Percentiles rank a stretch among this genome's conserved stretches.
phyloP scores from a whole-genome alignment of 108 stramenopile genomes.

The Aurantiochytrium sp. region DNA sequence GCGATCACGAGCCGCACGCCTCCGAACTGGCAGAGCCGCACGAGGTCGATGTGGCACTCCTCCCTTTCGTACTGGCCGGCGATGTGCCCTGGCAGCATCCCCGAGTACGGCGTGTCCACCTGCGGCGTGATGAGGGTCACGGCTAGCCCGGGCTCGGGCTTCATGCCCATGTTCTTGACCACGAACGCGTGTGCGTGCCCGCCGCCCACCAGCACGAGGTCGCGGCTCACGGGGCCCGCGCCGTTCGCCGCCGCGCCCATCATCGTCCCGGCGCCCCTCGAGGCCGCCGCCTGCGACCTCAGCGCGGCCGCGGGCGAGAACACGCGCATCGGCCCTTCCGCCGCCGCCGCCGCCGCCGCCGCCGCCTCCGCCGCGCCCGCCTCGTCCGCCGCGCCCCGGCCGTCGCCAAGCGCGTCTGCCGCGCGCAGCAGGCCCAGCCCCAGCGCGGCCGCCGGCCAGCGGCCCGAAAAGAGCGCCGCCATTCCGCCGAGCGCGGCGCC shows the following conservation, averaged over 20 bases:
- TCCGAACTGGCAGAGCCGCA: slow-evolving; percentile 42
- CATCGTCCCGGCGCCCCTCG: not conserved
- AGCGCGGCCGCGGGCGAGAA: no score
- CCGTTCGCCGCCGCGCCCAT: not conserved
- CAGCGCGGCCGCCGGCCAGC: no score
- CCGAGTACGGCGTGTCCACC: slow-evolving; percentile 74
- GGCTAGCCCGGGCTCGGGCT: slow-evolving; percentile 50
- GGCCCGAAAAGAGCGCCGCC: no score
- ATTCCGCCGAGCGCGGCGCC: no score
- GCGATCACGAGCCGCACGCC: slow-evolving; percentile 49
- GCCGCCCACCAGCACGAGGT: slow-evolving; percentile 85
- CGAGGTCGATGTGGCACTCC: slow-evolving; percentile 67
- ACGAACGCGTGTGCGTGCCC: slow-evolving; percentile 92
- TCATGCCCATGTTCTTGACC: slow-evolving; percentile 75
- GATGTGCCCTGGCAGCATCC: slow-evolving; percentile 95
- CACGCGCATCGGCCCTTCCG: no score
- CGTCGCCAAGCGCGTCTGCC: no score
- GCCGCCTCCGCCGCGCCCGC: no score
- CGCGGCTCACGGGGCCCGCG: slow-evolving; percentile 21
- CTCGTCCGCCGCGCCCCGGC: no score
- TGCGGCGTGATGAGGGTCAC: slow-evolving; percentile 83
- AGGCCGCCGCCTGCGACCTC: no score
- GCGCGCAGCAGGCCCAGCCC: no score
- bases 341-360: no score
- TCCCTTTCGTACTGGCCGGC: slow-evolving; percentile 62